These are phyloP conservation scores for Trametes pubescens DNA, from an alignment of 1,284 basidiomycete genomes.

Conservation along the genomic window DNA sequence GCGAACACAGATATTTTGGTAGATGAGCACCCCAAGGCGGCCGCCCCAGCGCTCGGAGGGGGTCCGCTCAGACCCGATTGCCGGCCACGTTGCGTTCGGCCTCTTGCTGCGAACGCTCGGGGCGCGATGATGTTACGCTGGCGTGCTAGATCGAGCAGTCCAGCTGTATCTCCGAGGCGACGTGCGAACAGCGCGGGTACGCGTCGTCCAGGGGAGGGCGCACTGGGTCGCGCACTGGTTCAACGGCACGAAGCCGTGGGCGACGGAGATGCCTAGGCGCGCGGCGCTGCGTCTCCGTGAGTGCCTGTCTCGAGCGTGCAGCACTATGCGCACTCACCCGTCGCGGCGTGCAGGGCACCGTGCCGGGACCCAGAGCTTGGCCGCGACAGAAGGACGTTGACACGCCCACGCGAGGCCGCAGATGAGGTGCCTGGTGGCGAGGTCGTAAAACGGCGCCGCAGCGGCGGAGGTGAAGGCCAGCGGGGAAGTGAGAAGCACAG, in stretches of 20 bases:
- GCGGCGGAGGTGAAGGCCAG: slow-evolving; percentile 23
- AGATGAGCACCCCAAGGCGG: too few relatives aligned
- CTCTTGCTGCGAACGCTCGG: too few relatives aligned
- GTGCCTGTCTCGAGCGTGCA: slow-evolving; percentile 8
- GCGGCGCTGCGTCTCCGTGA: slow-evolving; percentile 31
- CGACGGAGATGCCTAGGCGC: slow-evolving; percentile 28
- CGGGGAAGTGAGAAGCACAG: slow-evolving; percentile 25
- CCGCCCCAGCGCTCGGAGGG: too few relatives aligned
- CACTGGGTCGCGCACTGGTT: slow-evolving; percentile 42
- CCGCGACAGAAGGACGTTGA: slow-evolving; percentile 22
- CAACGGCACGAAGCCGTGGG: slow-evolving; percentile 38
- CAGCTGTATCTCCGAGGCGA: too few relatives aligned
- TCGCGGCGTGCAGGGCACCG: slow-evolving; percentile 18
- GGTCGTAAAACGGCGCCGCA: slow-evolving; percentile 3
- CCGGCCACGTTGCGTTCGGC: too few relatives aligned
- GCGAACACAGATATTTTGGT: too few relatives aligned
- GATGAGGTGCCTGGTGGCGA: slow-evolving; percentile 33
- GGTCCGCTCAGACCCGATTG: too few relatives aligned
- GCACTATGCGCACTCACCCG: slow-evolving; percentile 5
- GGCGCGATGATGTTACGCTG: too few relatives aligned
- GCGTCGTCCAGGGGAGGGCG: slow-evolving; percentile 40
- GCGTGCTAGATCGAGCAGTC: too few relatives aligned
- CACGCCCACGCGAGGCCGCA: slow-evolving; percentile 30
- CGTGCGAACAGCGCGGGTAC: slow-evolving; percentile 18
- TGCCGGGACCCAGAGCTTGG: slow-evolving; percentile 21